Percentiles rank a stretch among this genome's conserved stretches.
Evolutionary conservation across 768 basidiomycete genomes (phyloP).

Genomic region (Antrodiella citrinella): DNA sequence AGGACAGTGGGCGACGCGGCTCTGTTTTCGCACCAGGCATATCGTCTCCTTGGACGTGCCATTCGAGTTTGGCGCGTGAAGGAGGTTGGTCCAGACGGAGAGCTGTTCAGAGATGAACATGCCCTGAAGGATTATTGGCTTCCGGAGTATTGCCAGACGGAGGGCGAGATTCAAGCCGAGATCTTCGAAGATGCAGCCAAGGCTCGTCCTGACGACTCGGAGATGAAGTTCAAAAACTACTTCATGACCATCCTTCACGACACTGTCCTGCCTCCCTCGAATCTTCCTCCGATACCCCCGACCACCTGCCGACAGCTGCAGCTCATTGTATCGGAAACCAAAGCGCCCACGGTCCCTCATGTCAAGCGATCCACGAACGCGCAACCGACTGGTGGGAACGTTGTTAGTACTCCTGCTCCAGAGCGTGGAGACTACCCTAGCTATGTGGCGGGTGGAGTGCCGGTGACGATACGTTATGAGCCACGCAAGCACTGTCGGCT

Average conservation of each 20-base stretch:
- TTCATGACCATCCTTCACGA: neutral
- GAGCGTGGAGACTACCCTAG: neutral
- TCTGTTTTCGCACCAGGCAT: neutral
- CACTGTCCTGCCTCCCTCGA: neutral
- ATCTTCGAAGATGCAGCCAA: neutral
- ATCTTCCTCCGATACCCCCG: neutral
- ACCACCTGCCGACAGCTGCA: neutral
- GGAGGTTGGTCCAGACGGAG: neutral
- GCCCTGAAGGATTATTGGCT: neutral
- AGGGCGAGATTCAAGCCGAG: neutral
- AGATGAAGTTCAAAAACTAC: neutral
- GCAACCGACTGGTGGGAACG: neutral
- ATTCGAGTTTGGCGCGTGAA: neutral
- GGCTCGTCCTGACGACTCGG: neutral
- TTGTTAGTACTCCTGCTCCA: neutral
- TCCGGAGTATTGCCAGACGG: neutral
- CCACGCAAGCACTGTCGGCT: neutral
- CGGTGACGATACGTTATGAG: neutral
- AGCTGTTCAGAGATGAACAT: neutral
- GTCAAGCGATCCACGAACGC: neutral
- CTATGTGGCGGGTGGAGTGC: too few species aligned
- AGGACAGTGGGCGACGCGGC: neutral
- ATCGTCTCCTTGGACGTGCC: neutral
- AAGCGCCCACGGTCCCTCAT: neutral
- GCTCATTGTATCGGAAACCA: too few species aligned